Evolutionary conservation across 306 rosid species (phyloP).

Genomic region (Pueraria montana): DNA sequence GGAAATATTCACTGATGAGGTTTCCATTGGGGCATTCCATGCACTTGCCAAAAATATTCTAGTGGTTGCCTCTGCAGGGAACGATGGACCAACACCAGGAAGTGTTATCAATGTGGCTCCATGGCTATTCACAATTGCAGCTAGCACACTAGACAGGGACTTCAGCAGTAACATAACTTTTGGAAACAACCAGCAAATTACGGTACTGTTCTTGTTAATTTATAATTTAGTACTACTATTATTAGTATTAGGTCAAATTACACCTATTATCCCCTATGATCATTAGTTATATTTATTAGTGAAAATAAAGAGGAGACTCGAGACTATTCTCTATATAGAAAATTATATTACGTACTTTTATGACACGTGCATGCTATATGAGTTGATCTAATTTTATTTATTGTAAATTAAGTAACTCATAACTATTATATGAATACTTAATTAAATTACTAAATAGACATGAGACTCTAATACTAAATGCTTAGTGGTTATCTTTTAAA

Average conservation of each 20-base stretch:
- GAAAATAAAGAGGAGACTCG: no score
- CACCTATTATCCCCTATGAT: neutral
- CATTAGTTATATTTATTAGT: no score
- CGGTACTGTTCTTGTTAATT: conserved; percentile 31
- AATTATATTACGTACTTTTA: no score
- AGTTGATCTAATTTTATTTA: no score
- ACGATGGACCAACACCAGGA: conserved; percentile 62
- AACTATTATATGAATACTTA: no score
- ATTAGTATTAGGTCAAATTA: neutral
- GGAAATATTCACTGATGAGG: conserved; percentile 45
- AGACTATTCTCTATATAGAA: no score
- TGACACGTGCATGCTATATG: no score
- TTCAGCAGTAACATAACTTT: conserved; percentile 60
- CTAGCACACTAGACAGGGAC: conserved; percentile 72
- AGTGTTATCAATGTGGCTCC: conserved; percentile 67
- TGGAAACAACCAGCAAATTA: conserved; percentile 45
- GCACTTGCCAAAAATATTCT: conserved; percentile 59
- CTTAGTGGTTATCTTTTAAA: no score
- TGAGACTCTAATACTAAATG: no score
- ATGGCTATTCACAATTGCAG: conserved; percentile 71
- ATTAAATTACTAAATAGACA: no score
- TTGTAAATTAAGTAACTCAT: no score
- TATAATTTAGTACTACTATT: neutral
- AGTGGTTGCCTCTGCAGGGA: conserved; percentile 70
- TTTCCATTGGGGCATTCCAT: conserved; percentile 70